Percentiles rank a stretch among this genome's conserved stretches.
These are phyloP conservation scores for Microcyclosporella mali DNA, from an alignment of 2,329 filamentous ascomycete species.

Conservation along the genomic window DNA sequence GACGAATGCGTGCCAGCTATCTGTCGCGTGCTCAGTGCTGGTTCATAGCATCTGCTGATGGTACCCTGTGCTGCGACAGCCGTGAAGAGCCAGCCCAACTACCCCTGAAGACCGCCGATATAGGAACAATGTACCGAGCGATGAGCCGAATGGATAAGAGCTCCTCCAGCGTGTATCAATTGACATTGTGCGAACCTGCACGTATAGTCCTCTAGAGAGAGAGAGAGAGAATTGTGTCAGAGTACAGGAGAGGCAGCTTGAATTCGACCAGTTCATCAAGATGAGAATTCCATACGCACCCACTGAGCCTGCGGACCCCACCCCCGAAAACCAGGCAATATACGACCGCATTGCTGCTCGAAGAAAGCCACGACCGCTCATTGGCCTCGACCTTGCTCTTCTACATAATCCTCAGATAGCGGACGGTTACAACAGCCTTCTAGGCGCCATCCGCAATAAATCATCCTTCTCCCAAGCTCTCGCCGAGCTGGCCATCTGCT, in stretches of 20 bases:
- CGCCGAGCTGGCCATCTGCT: slow-evolving; percentile 33
- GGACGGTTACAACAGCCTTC: slow-evolving; percentile 67
- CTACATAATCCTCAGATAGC: slow-evolving; percentile 69
- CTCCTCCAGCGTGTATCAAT: too few species aligned
- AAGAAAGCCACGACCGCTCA: slow-evolving; percentile 62
- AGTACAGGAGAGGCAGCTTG: too few species aligned
- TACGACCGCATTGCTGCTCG: slow-evolving; percentile 59
- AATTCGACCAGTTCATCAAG: slow-evolving; percentile 2
- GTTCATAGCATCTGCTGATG: too few species aligned
- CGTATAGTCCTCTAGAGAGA: too few species aligned
- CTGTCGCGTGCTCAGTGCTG: too few species aligned
- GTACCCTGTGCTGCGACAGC: too few species aligned
- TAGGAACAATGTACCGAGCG: too few species aligned
- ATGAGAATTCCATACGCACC: slow-evolving; percentile 65
- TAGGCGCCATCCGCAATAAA: slow-evolving; percentile 44
- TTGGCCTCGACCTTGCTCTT: slow-evolving; percentile 68
- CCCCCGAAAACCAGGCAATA: slow-evolving; percentile 45
- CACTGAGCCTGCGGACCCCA: slow-evolving; percentile 49
- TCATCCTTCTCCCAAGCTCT: slow-evolving; percentile 28
- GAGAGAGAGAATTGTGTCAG: too few species aligned
- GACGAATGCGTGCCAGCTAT: too few species aligned
- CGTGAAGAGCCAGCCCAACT: too few species aligned
- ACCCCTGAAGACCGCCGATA: too few species aligned
- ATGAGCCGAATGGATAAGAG: slow-evolving; percentile 12
- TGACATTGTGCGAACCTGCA: too few species aligned